These are phyloP conservation scores for Schizophyllum amplum DNA, from an alignment of 1,284 basidiomycete species.

Conservation along the genomic window DNA sequence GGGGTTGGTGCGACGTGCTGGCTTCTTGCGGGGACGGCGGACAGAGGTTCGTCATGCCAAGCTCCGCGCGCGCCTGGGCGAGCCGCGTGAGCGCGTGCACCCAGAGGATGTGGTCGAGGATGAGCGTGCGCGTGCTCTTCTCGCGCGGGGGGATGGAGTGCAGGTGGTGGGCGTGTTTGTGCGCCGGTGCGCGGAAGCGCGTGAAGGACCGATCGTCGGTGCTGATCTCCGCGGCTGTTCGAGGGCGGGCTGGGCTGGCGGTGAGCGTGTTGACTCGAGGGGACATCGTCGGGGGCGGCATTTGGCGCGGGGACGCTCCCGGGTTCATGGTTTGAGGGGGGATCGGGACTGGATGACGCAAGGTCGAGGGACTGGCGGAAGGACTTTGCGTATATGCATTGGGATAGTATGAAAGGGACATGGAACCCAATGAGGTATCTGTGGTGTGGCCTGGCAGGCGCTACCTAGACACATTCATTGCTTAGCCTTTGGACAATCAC, in stretches of 20 bases:
- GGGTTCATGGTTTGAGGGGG: not conserved
- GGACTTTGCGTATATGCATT: not conserved
- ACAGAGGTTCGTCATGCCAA: conserved; percentile 60
- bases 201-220: conserved; percentile 9
- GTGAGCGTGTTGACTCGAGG: conserved; percentile 5
- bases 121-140: conserved; percentile 73
- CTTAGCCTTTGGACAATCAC: not conserved
- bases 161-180: conserved; percentile 66
- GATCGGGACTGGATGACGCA: not conserved
- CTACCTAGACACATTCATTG: not conserved
- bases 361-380: not conserved
- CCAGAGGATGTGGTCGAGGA: conserved; percentile 79
- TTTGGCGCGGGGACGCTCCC: conserved; percentile 7
- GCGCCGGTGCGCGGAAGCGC: conserved; percentile 50
- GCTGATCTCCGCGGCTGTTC: conserved; percentile 2
- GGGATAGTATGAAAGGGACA: not conserved
- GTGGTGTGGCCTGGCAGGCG: not conserved
- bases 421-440: not conserved
- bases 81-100: conserved; percentile 73
- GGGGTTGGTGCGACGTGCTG: conserved; percentile 49
- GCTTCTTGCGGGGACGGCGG: not conserved
- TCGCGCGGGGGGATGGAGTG: conserved; percentile 70
- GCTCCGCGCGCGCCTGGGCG: conserved; percentile 70
- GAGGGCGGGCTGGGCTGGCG: not conserved
- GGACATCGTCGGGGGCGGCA: conserved; percentile 5